A percentile compares a stretch with the other conserved stretches of the same genome.
phyloP scores from a whole-genome alignment of 2,329 filamentous ascomycete species.

The Phyllosticta paracitricarpa region DNA sequence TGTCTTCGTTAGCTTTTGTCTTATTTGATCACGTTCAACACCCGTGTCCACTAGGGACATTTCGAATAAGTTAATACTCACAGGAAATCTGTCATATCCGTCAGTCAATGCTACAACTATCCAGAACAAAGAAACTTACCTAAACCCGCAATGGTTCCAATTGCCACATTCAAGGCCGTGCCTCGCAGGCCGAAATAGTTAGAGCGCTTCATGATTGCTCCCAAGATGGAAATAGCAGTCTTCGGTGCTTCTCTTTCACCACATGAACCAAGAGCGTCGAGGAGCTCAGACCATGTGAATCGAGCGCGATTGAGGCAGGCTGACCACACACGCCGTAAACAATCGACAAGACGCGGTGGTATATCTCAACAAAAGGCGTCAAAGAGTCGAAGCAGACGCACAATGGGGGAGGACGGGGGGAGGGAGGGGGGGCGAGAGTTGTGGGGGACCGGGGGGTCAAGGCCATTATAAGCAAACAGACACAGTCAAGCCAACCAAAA shows the following conservation, averaged over 20 bases:
- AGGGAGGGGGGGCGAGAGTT: too few species aligned
- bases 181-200: conserved; percentile 58
- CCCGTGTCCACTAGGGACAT: too few species aligned
- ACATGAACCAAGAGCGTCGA: not conserved
- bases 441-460: too few species aligned
- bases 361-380: too few species aligned
- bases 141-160: conserved; percentile 48
- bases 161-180: conserved; percentile 53
- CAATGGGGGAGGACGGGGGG: too few species aligned
- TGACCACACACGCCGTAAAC: not conserved
- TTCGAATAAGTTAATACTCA: conserved; percentile 18
- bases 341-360: too few species aligned
- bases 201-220: conserved; percentile 9
- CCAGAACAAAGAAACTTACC: too few species aligned
- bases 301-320: not conserved
- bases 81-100: conserved; percentile 46
- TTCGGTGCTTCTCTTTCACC: not conserved
- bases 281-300: not conserved
- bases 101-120: too few species aligned
- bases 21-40: not conserved
- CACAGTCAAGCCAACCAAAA: too few species aligned
- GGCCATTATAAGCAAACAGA: too few species aligned
- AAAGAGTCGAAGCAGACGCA: too few species aligned
- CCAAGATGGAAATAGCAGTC: not conserved
- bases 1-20: not conserved